Base-by-base conservation (phyloP, 805 yeast genomes). In the Starmera amethionina region DNA sequence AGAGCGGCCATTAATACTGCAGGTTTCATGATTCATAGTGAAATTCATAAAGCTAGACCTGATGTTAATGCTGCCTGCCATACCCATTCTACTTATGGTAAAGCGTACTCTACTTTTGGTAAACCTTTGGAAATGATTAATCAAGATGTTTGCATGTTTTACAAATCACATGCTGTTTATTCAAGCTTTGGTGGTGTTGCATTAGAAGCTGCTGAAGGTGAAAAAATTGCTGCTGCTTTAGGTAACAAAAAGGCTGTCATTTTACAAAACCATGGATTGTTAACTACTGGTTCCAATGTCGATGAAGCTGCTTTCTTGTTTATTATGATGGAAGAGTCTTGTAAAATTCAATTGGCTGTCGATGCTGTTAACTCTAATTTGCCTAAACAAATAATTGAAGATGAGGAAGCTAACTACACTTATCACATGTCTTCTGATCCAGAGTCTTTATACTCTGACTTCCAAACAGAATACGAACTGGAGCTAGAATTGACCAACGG, bases 131-230 rank as follows among this genome's bases (percentile, higher is more conserved):
- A 82, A 44, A 84, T 84, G 93, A 52, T 84, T 45, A 82, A 78
- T 61, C 94, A 84, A 63, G 94, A 85, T 50, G 81, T 67, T 4
- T 82, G 89, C 56, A 63, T 68, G 10, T 75, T 85, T 49, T 79
- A 79, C 66, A 73, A 78, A 30, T 63, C 65, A 37, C 93, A 82
- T 46, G 59, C 78, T 1, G 88, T 84, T 4, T 82, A 81, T 59
- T 43, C 52, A 15, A 73, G 75, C 54, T 83, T 82, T 58, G 93
- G 93, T 28, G 94, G 94, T 32, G 84, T 84, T 41, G 94, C 87
- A 0, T 49, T 82, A 25, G 83, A 79, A 48, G 65, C 61, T 18
- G 74, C 70, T 38, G 89, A 82, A 56, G 88, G 88, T 27, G 51
- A 57, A 35, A 70, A 67, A 35, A 70, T 82, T 41, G 87, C 88